phyloP scores from a whole-genome alignment of 78 protist genomes.

The Dictyostelium purpureum region DNA sequence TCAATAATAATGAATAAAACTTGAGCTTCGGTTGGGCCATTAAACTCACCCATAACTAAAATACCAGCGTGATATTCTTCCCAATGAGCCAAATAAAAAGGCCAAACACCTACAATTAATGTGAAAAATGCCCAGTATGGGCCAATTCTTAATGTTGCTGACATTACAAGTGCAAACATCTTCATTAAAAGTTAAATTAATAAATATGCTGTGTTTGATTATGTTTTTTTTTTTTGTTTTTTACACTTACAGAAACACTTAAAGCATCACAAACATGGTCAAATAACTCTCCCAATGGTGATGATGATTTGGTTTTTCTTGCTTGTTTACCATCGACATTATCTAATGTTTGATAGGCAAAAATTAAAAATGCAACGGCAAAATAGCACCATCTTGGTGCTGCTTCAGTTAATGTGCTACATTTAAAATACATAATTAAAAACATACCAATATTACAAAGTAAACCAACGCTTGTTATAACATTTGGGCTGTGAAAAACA shows the following conservation, averaged over 20 bases:
- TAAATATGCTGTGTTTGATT: background rate
- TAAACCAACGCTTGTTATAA: slow-evolving; percentile 58
- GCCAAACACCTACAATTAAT: slow-evolving; percentile 61
- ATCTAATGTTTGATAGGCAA: slow-evolving; percentile 85
- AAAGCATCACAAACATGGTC: slow-evolving; percentile 89
- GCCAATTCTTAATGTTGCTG: slow-evolving; percentile 69
- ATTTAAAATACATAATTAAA: slow-evolving; percentile 42
- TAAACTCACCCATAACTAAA: slow-evolving; percentile 76
- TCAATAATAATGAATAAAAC: slow-evolving; percentile 65
- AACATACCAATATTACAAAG: slow-evolving; percentile 75
- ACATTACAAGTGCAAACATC: slow-evolving; percentile 78
- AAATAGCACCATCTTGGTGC: slow-evolving; percentile 80
- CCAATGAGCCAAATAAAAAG: slow-evolving; percentile 84
- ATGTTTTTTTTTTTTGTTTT: background rate
- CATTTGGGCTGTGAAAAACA: background rate
- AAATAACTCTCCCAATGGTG: slow-evolving; percentile 89
- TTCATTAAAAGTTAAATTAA: background rate
- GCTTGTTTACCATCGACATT: slow-evolving; percentile 93
- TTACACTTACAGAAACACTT: slow-evolving; percentile 62
- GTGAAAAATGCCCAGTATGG: slow-evolving; percentile 66
- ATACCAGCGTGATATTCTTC: slow-evolving; percentile 85
- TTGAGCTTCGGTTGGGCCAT: slow-evolving; percentile 83
- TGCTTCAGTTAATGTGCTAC: slow-evolving; percentile 30
- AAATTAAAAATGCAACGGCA: slow-evolving; percentile 70
- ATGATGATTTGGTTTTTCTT: slow-evolving; percentile 81